Evolutionary conservation across 345 rosid genomes (phyloP), one percentile per base, ranked within the genome.

Genomic region (Linum usitatissimum): DNA sequence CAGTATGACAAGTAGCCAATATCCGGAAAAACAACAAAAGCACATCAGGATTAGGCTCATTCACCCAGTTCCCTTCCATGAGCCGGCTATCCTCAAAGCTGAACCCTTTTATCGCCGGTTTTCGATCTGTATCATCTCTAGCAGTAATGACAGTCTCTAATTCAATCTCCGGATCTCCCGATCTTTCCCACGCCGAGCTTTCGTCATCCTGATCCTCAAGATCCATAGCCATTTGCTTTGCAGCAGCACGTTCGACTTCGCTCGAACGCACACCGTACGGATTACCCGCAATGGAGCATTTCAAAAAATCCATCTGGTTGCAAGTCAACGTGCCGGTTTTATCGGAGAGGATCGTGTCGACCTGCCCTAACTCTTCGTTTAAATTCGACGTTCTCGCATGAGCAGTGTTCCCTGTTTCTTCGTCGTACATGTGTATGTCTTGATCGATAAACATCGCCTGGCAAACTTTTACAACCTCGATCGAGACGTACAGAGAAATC

Each of bases 251-350:
- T 54, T 88, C 91, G 45, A 85, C 83, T 66, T 85, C 86, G 42
- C 78, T 81, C 19, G 74, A 68, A 64, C 67, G 66, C 15, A 79
- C 77, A 6, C 90, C 92, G 69, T 88, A 88, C 0, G 92, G 77
- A 54, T 74, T 60, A 65, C 96, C 90, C 2, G 88, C 92, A 21
- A 88, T 82, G 0, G 96, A 88, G 68, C 96, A 88, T 76, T 86
- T 88, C 77, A 76, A 66, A 59, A 88, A 86, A 17, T 88, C 90
- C 96, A 88, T 88, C 71, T 71, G 92, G 62, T 88, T 86, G 71
- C 96, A 81, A 10, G 96, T 88, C 81, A 88, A 75, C 18, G 96
- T 88, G 56, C 93, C 96, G 1, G 93, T 88, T 78, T 88, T 88
- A 66, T 86, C 96, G 2, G 96, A 82, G 15, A 86, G 73, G 67